Percentiles rank a stretch among this genome's conserved stretches.
Evolutionary conservation across 2,329 filamentous ascomycete genomes (phyloP).

Genomic region (Aspergillus costaricaensis): DNA sequence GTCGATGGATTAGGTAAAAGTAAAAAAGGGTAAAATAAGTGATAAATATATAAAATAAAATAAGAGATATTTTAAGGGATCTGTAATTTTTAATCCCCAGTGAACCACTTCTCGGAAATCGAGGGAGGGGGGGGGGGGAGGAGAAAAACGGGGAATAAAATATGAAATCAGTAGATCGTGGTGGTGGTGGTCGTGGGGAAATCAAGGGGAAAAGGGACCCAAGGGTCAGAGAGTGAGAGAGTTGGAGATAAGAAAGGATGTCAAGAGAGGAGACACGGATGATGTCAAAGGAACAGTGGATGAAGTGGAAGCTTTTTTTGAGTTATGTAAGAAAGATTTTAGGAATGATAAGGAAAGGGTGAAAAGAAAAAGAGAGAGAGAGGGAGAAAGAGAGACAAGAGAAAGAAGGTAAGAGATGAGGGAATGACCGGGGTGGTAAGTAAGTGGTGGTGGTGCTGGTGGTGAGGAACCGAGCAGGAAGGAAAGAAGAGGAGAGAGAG

Average conservation of each 20-base stretch:
- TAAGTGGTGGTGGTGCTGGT: background rate
- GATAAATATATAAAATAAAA: too few relatives aligned
- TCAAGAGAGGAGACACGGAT: too few relatives aligned
- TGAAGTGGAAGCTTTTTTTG: too few relatives aligned
- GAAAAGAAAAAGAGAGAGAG: background rate
- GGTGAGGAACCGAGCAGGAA: background rate
- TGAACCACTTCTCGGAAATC: background rate
- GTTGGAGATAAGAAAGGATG: background rate
- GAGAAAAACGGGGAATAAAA: too few relatives aligned
- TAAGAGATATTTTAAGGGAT: too few relatives aligned
- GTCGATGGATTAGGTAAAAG: conserved; percentile 11
- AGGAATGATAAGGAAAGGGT: conserved; percentile 1
- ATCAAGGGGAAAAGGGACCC: background rate
- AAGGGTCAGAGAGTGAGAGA: background rate
- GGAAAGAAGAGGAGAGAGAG: too few relatives aligned
- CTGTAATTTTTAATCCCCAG: background rate
- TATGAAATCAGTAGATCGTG: background rate
- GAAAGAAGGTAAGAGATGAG: too few relatives aligned
- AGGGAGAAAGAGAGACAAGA: too few relatives aligned
- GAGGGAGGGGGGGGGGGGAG: background rate
- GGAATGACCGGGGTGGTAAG: too few relatives aligned
- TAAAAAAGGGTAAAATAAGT: background rate
- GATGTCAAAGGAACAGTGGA: too few relatives aligned
- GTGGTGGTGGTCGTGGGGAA: background rate
- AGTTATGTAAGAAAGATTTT: too few relatives aligned